phyloP scores from a whole-genome alignment of 75 land plant genomes.

The Ceratopteris richardii region DNA sequence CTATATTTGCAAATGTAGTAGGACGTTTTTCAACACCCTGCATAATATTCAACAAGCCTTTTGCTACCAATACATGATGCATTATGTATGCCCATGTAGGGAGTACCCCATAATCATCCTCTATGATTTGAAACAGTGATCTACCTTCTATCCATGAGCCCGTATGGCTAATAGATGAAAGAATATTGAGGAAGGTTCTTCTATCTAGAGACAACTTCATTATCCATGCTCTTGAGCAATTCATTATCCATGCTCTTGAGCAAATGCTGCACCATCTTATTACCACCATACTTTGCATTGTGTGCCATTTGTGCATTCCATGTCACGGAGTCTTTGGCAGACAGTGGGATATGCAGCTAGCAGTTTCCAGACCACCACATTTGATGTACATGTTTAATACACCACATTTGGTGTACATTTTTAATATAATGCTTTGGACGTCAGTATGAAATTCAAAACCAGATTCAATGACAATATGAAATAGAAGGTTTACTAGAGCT shows the following conservation, averaged over 20 bases:
- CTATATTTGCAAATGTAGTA: too few species aligned
- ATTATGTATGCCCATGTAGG: conserved; percentile 11
- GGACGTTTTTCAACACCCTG: too few species aligned
- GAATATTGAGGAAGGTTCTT: conserved; percentile 22
- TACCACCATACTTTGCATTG: conserved; percentile 11
- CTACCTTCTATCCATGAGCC: conserved; percentile 9
- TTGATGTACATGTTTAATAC: too few species aligned
- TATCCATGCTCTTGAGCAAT: too few species aligned
- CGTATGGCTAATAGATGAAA: conserved; percentile 24
- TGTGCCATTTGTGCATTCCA: conserved; percentile 22
- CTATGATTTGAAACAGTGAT: conserved; percentile 4
- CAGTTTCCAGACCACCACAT: conserved; percentile 7
- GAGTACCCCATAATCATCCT: conserved; percentile 8
- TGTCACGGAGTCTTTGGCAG: conserved; percentile 12
- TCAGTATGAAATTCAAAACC: conserved; percentile 1
- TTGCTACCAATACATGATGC: too few species aligned
- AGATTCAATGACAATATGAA: conserved; percentile 2
- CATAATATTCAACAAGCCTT: too few species aligned
- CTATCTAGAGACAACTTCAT: conserved; percentile 19
- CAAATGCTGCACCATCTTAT: too few species aligned
- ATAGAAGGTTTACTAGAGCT: background rate
- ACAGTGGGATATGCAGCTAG: conserved; percentile 1
- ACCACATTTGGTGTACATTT: conserved; percentile 24
- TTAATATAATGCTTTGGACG: conserved; percentile 1
- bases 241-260: background rate